Evolutionary conservation across 2,329 filamentous ascomycete genomes (phyloP).

Genomic region (Coniochaeta pulveracea): DNA sequence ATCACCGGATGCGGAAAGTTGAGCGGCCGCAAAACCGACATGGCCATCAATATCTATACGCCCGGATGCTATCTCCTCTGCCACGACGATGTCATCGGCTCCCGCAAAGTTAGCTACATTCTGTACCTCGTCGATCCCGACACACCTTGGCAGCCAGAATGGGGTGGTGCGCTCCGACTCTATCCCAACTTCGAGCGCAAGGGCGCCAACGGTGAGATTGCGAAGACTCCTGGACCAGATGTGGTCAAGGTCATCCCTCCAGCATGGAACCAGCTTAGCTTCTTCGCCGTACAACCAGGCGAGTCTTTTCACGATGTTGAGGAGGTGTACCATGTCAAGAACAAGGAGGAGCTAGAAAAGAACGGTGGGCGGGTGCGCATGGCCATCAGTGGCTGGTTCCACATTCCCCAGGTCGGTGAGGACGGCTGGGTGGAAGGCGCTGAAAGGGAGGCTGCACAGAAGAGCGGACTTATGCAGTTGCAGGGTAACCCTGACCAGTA

Average conservation of each 20-base stretch:
- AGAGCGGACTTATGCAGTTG: constrained; percentile 84
- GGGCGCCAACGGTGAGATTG: constrained; percentile 59
- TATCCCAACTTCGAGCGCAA: constrained; percentile 60
- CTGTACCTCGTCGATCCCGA: constrained; percentile 92
- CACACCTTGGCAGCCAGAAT: constrained; percentile 76
- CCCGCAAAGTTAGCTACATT: constrained; percentile 89
- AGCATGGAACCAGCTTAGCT: constrained; percentile 93
- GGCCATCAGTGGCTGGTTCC: constrained; percentile 98
- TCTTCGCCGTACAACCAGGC: constrained; percentile 97
- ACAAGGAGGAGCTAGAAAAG: constrained; percentile 47
- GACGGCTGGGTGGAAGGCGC: constrained; percentile 82
- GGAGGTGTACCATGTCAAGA: constrained; percentile 74
- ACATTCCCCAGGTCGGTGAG: constrained; percentile 91
- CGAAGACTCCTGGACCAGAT: constrained; percentile 71
- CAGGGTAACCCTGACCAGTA: constrained; percentile 87
- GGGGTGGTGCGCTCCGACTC: constrained; percentile 84
- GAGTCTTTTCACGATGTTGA: constrained; percentile 98
- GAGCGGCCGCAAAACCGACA: constrained; percentile 91
- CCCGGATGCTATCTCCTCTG: constrained; percentile 92
- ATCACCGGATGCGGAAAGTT: constrained; percentile 80
- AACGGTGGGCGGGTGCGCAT: constrained; percentile 76
- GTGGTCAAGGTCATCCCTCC: constrained; percentile 77
- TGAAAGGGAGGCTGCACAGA: constrained; percentile 78
- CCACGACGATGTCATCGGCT: constrained; percentile 99
- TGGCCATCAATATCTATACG: constrained; percentile 98